Base-by-base conservation (phyloP, 768 basidiomycete genomes). In the Termitomyces heimii region DNA sequence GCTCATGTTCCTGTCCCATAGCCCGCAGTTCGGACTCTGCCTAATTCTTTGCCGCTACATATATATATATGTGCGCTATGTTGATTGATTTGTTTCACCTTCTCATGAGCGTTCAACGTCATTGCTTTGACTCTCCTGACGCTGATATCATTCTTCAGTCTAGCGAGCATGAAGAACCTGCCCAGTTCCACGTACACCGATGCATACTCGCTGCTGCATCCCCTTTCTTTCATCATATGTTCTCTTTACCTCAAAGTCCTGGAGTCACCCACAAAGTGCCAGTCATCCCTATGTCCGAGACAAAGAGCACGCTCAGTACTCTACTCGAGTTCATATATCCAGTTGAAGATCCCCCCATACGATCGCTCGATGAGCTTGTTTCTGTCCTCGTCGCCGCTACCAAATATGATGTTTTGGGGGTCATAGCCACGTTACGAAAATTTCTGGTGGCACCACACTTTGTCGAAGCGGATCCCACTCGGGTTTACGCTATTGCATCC, bases 401-500 rank as follows among this genome's bases (percentile, higher is more conserved):
- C 65, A 89, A 90, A 65, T 89, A 89, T 66, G 85, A 89, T 57
- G 75, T 88, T 58, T 45, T 67, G 0, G 72, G 70, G 5, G 80
- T 78, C 48, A 71, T 79, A 59, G 64, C 70, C 31, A 62, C 71
- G 0, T 73, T 90, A n/a, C 81, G 85, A 52, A 70, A 66, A 44
- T 66, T 77, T 26, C 79, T 89, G 35, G 61, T 85, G 16, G 75
- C 81, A 0, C 74, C 79, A 7, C 66, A 65, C 12, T 86, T 84
- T 66, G 66, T 84, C 18, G 60, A 69, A 35, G 62, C 70, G 14
- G 73, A 73, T 13, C 83, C 89, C 9, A 74, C 76, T 14, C 82
- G 85, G 14, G 85, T 89, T 2, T 91, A 85, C 62, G 86, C 87
- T 28, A 82, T 89, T 42, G 86, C 89, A 2, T 82, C 80, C 57